Conservation (phyloP, 2,329 filamentous ascomycete species). For the Pyrenophora teres region DNA sequence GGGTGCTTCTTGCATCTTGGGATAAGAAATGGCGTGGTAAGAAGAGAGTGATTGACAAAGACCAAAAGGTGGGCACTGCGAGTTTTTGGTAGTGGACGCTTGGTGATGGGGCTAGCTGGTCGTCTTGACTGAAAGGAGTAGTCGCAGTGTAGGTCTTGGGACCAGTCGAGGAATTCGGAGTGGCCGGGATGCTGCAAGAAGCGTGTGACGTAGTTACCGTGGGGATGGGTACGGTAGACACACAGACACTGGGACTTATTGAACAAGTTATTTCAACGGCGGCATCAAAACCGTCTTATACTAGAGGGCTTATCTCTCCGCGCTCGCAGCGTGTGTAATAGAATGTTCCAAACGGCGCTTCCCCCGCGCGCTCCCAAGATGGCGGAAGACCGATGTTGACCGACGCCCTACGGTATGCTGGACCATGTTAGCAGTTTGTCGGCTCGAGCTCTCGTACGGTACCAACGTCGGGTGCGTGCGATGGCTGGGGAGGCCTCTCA, state of each 20-base stretch:
- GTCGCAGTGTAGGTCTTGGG: slow-evolving; percentile 29
- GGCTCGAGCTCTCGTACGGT: slow-evolving; percentile 2
- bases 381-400: slow-evolving; percentile 19
- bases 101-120: slow-evolving; percentile 15
- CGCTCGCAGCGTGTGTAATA: slow-evolving; percentile 22
- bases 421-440: slow-evolving; percentile 4
- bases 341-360: slow-evolving; percentile 19
- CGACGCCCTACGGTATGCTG: slow-evolving; percentile 5
- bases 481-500: not conserved
- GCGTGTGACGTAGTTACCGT: slow-evolving; percentile 7
- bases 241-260: not conserved
- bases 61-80: slow-evolving; percentile 11
- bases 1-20: slow-evolving; percentile 29
- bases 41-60: not conserved
- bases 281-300: slow-evolving; percentile 12
- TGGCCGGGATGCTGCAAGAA: not conserved
- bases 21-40: not conserved
- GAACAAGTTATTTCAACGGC: not conserved
- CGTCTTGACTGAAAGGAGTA: slow-evolving; percentile 19
- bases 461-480: slow-evolving; percentile 13
- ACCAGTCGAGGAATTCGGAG: not conserved
- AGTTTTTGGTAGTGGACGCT: slow-evolving; percentile 20
- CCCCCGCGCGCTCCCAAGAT: slow-evolving; percentile 18
- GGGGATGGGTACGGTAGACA: slow-evolving; percentile 1
- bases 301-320: slow-evolving; percentile 24